phyloP scores from a whole-genome alignment of 495 filamentous ascomycete species.

The Penicillium herquei region DNA sequence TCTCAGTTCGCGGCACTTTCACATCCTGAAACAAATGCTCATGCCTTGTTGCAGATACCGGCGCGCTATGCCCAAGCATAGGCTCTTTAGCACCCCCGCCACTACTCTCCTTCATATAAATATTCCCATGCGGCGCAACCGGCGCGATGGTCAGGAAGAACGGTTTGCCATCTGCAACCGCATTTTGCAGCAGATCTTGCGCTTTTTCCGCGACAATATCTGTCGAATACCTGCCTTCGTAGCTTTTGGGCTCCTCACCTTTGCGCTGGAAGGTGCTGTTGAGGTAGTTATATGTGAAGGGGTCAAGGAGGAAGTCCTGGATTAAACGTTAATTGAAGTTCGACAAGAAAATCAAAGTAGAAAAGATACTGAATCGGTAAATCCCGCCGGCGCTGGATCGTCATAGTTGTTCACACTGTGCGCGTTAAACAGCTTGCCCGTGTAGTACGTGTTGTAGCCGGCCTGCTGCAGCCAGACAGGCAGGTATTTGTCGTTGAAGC shows the following conservation, averaged over 20 bases:
- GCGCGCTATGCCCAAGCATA: neutral
- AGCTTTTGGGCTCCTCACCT: conserved; percentile 45
- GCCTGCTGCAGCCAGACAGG: conserved; percentile 63
- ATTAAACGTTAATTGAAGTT: conserved; percentile 29
- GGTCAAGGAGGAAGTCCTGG: conserved; percentile 55
- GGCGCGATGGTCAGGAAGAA: conserved; percentile 62
- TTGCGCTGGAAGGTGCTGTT: conserved; percentile 59
- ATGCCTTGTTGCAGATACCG: conserved; percentile 7
- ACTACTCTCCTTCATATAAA: conserved; percentile 30
- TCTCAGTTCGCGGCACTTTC: conserved; percentile 7
- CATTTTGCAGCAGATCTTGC: conserved; percentile 52
- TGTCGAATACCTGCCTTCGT: conserved; percentile 48
- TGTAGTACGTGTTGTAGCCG: conserved; percentile 66
- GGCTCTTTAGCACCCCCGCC: neutral
- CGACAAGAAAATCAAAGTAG: neutral
- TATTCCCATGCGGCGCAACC: conserved; percentile 55
- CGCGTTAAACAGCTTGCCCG: conserved; percentile 63
- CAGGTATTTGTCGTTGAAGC: conserved; percentile 59
- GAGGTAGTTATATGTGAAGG: conserved; percentile 61
- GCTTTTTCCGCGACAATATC: conserved; percentile 58
- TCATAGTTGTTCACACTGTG: conserved; percentile 54
- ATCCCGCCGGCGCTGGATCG: conserved; percentile 53
- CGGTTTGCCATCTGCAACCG: conserved; percentile 36
- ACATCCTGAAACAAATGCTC: conserved; percentile 9
- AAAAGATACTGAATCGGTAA: conserved; percentile 10